Percentiles rank a stretch among this genome's conserved stretches.
Evolutionary conservation across 2,329 filamentous ascomycete genomes (phyloP).

Genomic region (Fusarium sp.): DNA sequence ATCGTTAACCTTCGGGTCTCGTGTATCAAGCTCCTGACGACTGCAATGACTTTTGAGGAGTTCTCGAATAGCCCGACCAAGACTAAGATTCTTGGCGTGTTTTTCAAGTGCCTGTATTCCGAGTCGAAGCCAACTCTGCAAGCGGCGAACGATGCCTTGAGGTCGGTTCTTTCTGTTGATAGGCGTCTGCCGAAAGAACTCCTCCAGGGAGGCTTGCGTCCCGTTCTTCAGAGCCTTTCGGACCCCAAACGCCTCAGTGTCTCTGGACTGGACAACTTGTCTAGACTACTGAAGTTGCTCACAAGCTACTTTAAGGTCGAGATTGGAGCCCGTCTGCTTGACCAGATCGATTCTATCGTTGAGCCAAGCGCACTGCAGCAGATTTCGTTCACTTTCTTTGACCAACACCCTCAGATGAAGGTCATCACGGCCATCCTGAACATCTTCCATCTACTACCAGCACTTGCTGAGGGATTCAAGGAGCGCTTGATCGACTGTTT

Average conservation of each 20-base stretch:
- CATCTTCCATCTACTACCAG: constrained; percentile 95
- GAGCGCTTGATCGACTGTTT: constrained; percentile 90
- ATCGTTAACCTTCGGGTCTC: constrained; percentile 93
- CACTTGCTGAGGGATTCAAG: constrained; percentile 91
- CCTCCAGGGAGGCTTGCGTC: constrained; percentile 90
- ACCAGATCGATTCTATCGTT: constrained; percentile 92
- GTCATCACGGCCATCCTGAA: constrained; percentile 95
- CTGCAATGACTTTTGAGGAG: constrained; percentile 92
- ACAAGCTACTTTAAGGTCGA: constrained; percentile 99
- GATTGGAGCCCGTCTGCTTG: constrained; percentile 91
- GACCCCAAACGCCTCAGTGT: constrained; percentile 92
- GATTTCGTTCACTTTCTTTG: constrained; percentile 93
- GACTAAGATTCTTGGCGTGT: constrained; percentile 86
- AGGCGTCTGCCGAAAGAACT: constrained; percentile 96
- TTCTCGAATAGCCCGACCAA: constrained; percentile 80
- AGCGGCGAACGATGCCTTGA: constrained; percentile 90
- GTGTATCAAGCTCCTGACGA: constrained; percentile 92
- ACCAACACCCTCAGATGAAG: constrained; percentile 93
- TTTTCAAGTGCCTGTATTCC: constrained; percentile 97
- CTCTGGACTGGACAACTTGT: constrained; percentile 90
- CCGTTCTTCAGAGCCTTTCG: constrained; percentile 95
- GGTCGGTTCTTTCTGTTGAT: constrained; percentile 86
- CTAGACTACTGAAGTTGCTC: constrained; percentile 86
- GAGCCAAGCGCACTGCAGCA: constrained; percentile 85
- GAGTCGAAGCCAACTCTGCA: constrained; percentile 93